Evolutionary conservation across 495 filamentous ascomycete genomes (phyloP).

Genomic region (Melanomma pulvis-pyrius): DNA sequence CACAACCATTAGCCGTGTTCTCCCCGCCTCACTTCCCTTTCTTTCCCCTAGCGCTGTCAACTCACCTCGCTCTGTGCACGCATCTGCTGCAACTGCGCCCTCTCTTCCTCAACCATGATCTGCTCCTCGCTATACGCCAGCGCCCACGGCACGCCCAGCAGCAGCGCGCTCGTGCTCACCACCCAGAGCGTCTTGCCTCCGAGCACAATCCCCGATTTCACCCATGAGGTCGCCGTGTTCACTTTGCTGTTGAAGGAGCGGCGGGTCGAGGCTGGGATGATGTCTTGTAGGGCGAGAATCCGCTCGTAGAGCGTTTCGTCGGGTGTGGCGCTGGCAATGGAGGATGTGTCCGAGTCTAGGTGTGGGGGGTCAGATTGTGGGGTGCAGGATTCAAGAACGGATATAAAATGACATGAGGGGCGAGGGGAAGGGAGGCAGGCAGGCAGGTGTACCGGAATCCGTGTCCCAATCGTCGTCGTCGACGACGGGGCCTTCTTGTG

Average conservation of each 20-base stretch:
- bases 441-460: constrained; percentile 70
- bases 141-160: constrained; percentile 90
- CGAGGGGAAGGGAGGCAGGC: constrained; percentile 25
- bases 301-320: constrained; percentile 76
- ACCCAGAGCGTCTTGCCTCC: constrained; percentile 86
- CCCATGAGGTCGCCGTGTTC: constrained; percentile 57
- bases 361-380: constrained; percentile 1
- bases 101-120: constrained; percentile 93
- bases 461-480: constrained; percentile 82
- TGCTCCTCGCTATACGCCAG: constrained; percentile 94
- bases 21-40: not conserved
- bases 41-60: constrained; percentile 16
- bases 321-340: constrained; percentile 57
- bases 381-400: not conserved
- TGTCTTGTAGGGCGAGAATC: constrained; percentile 83
- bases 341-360: constrained; percentile 49
- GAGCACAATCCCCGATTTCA: constrained; percentile 65
- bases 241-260: constrained; percentile 65
- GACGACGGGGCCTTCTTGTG: constrained; percentile 73
- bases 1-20: not conserved
- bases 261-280: constrained; percentile 82
- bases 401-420: not conserved
- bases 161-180: constrained; percentile 79
- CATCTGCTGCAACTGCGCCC: constrained; percentile 87
- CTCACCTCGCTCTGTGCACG: constrained; percentile 62